These are phyloP conservation scores for Areca catechu DNA, from an alignment of 176 grass and related monocot species.

Conservation along the genomic window DNA sequence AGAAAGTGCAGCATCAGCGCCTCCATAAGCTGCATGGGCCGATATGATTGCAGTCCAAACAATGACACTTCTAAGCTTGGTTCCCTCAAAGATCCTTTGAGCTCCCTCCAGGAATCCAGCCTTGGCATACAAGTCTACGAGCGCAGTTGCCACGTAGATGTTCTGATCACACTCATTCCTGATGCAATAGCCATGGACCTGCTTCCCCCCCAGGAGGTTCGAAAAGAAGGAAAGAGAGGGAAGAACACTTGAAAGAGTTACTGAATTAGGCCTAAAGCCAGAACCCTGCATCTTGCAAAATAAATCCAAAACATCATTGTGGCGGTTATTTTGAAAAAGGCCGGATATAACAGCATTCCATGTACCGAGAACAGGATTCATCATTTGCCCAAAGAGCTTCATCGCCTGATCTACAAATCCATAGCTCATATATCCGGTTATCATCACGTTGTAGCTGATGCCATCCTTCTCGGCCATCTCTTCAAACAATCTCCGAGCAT, in stretches of 20 bases:
- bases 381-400: constrained; percentile 34
- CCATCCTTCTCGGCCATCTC: constrained; percentile 44
- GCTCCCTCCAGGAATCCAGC: constrained; percentile 43
- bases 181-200: constrained; percentile 48
- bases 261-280: constrained; percentile 43
- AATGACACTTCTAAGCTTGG: constrained; percentile 26
- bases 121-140: constrained; percentile 51
- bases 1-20: constrained; percentile 23
- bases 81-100: constrained; percentile 28
- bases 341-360: constrained; percentile 58
- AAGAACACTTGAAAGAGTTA: constrained; percentile 41
- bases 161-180: constrained; percentile 48
- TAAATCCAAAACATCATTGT: constrained; percentile 31
- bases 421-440: constrained; percentile 57
- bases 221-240: constrained; percentile 44
- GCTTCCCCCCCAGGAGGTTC: constrained; percentile 40
- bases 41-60: constrained; percentile 68
- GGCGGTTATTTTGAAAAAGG: constrained; percentile 41
- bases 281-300: constrained; percentile 38
- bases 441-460: constrained; percentile 56
- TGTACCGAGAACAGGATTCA: constrained; percentile 28
- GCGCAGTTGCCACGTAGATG: constrained; percentile 31
- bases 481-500: constrained; percentile 49
- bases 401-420: constrained; percentile 36
- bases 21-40: constrained; percentile 42